Evolutionary conservation across 1,139 yeast genomes (phyloP).

Genomic region (Debaryomycetaceae sp.): DNA sequence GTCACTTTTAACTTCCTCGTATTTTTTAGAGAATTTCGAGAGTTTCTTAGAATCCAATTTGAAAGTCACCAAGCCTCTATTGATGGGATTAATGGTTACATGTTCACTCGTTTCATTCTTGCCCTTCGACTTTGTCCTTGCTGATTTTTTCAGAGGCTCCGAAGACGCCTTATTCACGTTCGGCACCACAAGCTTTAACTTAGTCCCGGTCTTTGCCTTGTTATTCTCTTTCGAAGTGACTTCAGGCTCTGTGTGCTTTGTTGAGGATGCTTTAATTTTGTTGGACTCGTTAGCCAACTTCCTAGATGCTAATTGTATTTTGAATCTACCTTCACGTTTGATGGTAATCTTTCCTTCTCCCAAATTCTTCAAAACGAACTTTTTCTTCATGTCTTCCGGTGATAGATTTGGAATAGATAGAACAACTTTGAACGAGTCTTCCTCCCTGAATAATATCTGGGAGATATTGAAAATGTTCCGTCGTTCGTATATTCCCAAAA

Average conservation of each 20-base stretch:
- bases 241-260: neutral
- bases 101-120: neutral
- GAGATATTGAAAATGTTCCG: slow-evolving; percentile 63
- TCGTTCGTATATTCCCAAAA: slow-evolving; percentile 56
- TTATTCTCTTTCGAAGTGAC: slow-evolving; percentile 5
- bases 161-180: neutral
- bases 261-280: neutral
- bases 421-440: slow-evolving; percentile 56
- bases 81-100: neutral
- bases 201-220: neutral
- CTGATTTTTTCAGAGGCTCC: neutral
- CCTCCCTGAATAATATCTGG: slow-evolving; percentile 63
- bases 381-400: slow-evolving; percentile 49
- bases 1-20: neutral
- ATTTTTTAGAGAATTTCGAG: neutral
- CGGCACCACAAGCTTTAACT: neutral
- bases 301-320: slow-evolving; percentile 34
- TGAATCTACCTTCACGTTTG: slow-evolving; percentile 44
- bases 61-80: neutral
- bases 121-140: neutral
- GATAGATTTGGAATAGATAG: slow-evolving; percentile 60
- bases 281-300: slow-evolving; percentile 8
- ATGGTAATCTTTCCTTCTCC: slow-evolving; percentile 46
- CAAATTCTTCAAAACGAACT: slow-evolving; percentile 53
- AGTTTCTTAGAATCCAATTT: neutral